Evolutionary conservation across 169 alveolate genomes (phyloP), one percentile per base, ranked within the genome.

Genomic region (Cryptosporidium baileyi): DNA sequence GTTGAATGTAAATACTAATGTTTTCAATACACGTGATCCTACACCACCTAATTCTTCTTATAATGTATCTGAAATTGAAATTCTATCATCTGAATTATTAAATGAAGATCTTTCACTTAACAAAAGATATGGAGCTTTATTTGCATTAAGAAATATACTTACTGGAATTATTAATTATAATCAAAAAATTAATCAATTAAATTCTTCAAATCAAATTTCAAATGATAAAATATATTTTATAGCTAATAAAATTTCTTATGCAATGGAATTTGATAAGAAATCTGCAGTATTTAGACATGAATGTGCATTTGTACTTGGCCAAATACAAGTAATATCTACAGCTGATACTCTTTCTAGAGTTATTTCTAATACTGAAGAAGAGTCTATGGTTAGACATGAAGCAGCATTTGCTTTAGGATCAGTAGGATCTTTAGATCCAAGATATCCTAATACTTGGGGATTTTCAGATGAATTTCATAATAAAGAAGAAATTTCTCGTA

Each of bases 401-500:
- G 97, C 96, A 6, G 98, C 98, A 19, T 91, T 94, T 52, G 97
- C 98, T 5, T 89, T 95, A 11, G 98, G 98, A 0, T 92, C 96
- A 15, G 90, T 94, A 32, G 97, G 93, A 44, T 88, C 93, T 22
- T 52, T 63, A 47, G 93, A 91, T 79, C 80, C 89, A 49, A 89
- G 85, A 15, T 8, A 1, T 2, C 17, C 44, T 22, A 43, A 17
- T 26, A 63, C n/a, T 15, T 30, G 30, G 8, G 22, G 24, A 26
- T 26, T 49, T 26, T n/a, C 24, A 45, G 85, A 74, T 38, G 47
- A 19, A 3, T 28, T 30, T 8, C 32, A 24, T 36, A 54, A 47
- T 24, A 51, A 38, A 13, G 44, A 9, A 0, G 85, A 74, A 15
- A 17, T 54, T 1, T 5, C n/a, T 3, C 26, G 85, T 24, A n/a